Evolutionary conservation across 1,139 yeast genomes (phyloP).

Genomic region (Candida dubliniensis): DNA sequence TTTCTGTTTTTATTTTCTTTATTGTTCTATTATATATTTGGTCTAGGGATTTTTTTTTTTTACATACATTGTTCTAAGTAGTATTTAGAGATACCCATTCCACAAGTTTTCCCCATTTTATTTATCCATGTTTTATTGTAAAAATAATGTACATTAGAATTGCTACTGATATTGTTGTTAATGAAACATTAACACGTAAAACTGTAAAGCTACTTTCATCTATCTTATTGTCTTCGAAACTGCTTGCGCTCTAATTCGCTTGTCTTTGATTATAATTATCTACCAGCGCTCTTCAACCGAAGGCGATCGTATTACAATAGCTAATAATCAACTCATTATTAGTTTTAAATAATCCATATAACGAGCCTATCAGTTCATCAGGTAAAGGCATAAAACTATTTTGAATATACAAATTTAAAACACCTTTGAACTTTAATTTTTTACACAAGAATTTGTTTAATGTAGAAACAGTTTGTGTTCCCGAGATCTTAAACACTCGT

Average conservation of each 20-base stretch:
- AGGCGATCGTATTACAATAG: slow-evolving; percentile 58
- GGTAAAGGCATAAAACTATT: slow-evolving; percentile 63
- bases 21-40: not conserved
- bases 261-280: not conserved
- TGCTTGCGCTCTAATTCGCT: no score
- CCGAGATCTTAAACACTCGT: slow-evolving; percentile 47
- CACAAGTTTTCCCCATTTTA: no score
- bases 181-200: no score
- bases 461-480: slow-evolving; percentile 47
- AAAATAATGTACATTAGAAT: no score
- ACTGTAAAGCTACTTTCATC: no score
- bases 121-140: no score
- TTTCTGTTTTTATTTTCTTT: not conserved
- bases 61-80: no score
- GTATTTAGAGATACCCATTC: no score
- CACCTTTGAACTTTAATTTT: slow-evolving; percentile 32
- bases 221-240: not conserved
- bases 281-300: slow-evolving; percentile 37
- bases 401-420: slow-evolving; percentile 46
- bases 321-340: slow-evolving; percentile 53
- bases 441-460: slow-evolving; percentile 45
- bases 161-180: no score
- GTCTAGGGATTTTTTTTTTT: not conserved
- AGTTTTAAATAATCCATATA: slow-evolving; percentile 44
- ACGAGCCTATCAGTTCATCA: slow-evolving; percentile 53